Conservation (phyloP, 164 flowering plant species). For the Vitis cinerea region DNA sequence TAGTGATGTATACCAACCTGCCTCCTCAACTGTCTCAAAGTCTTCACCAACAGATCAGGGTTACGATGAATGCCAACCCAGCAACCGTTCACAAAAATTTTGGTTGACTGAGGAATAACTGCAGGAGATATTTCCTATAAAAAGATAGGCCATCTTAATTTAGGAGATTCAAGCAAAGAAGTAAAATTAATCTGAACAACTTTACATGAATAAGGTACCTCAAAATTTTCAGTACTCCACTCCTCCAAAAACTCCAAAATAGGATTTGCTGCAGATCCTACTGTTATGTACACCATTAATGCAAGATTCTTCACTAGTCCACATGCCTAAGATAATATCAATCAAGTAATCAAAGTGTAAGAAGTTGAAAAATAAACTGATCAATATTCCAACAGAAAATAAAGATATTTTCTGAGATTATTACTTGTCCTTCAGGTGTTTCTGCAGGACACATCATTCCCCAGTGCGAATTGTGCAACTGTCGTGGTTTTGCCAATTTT, state of each 20-base stretch:
- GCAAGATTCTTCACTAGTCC: slow-evolving; percentile 97
- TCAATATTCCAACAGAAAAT: neutral
- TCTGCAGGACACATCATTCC: slow-evolving; percentile 99
- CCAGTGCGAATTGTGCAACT: slow-evolving; percentile 98
- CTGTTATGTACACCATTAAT: slow-evolving; percentile 95
- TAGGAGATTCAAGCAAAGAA: neutral
- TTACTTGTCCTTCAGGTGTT: slow-evolving; percentile 98
- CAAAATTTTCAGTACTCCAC: slow-evolving; percentile 96
- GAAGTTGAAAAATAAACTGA: too few species aligned
- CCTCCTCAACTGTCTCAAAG: slow-evolving; percentile 77
- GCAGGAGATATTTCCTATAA: slow-evolving; percentile 95
- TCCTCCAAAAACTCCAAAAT: slow-evolving; percentile 93
- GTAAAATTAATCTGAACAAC: neutral
- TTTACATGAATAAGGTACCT: slow-evolving; percentile 33
- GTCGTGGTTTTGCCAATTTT: slow-evolving; percentile 96
- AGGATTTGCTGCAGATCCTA: slow-evolving; percentile 96
- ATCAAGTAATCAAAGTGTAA: neutral
- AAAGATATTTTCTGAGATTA: neutral
- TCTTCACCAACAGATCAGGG: slow-evolving; percentile 90
- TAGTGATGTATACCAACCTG: slow-evolving; percentile 44
- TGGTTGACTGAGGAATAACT: slow-evolving; percentile 91
- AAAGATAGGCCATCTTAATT: slow-evolving; percentile 6
- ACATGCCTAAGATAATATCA: slow-evolving; percentile 63
- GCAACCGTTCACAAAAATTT: slow-evolving; percentile 96
- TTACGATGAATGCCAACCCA: slow-evolving; percentile 99